Base-by-base conservation (phyloP, 129 eudicot genomes). In the Escallonia rubra region DNA sequence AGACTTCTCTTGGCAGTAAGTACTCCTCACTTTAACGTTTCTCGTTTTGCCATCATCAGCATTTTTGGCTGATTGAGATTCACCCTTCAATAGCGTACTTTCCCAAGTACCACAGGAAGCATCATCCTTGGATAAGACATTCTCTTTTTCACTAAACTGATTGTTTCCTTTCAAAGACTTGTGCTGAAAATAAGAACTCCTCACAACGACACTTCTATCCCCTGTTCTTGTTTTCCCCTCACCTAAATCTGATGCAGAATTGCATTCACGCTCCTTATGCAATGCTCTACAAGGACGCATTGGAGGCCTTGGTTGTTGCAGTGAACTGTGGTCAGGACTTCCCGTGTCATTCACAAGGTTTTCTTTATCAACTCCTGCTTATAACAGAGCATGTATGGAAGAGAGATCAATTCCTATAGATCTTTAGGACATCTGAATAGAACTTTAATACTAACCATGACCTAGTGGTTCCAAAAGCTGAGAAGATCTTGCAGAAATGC, bases 281-380 rank as follows among this genome's bases (percentile, higher is more conserved):
- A 83, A 76, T 5, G 78, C 73, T 10, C 68, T 52, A 70, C 96
- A 91, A 61, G 93, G 93, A 59, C 71, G 83, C 78, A 75, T 82
- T 43, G 82, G 69, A 67, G 70, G 70, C 73, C 74, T 61, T 38
- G 74, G 48, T 61, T 66, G 70, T 43, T 63, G 70, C 51, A 62
- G 56, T 10, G 38, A 44, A 51, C 62, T 15, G 54, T 74, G 64
- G 57, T 65, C 68, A 56, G 57, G 74, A 62, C 62, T 83, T 72
- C 68, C 75, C 55, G 54, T 42, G 51, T 66, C 75, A 3, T 50
- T 74, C 59, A 16, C 57, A 44, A 57, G 45, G 55, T 34, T 61
- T 59, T 49, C 59, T 68, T 13, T 52, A 42, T 41, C 78, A 60
- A 15, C 48, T 58, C 70, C 65, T 60, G 34, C 42, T 47, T 54